Evolutionary conservation across 2,329 filamentous ascomycete species (phyloP), one percentile per base, ranked within the genome.

Genomic region (Amauroascus verrucosus): DNA sequence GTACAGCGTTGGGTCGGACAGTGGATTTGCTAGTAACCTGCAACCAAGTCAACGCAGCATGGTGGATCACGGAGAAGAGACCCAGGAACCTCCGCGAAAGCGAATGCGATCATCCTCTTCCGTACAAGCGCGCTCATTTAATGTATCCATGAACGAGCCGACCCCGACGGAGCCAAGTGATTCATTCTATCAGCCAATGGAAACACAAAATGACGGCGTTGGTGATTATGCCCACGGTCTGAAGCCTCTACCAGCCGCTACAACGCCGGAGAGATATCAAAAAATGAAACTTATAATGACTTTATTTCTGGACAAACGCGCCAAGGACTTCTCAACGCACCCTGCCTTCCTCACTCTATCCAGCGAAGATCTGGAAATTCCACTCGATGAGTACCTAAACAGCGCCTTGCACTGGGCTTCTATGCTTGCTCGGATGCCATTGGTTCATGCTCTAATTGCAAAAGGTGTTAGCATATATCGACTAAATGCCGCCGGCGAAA

Each of bases 321-420:
- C 82, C 9, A 82, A 81, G 6, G 86, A 94, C 59, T 84, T 77
- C 58, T 79, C 82, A 1, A 83, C 84, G 53, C 85, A 91, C 62
- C 85, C 89, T 9, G 85, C 86, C 37, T 80, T 98, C 37, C 77
- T 83, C 46, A 83, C 82, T 8, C 77, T 96, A 53, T 85, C 82
- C 1, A 82, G 87, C 0, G 75, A 84, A 37, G 91, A 98, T 60
- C 79, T 97, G 20, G 93, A 98, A 64, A 85, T 93, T 66, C 91
- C 93, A 1, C 88, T 98, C 54, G 93, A 98, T 64, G 79, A 84
- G 24, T 88, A 88, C 55, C 88, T 67, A 22, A 75, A 97, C 64
- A 97, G 89, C 16, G 90, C 90, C 2, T 75, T 98, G 38, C 91
- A 97, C 65, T 98, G 93, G 93, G 93, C 93, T 1, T 89, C 93